These are phyloP conservation scores for Vitis labrusca DNA, from an alignment of 164 flowering plant genomes.

Conservation along the genomic window DNA sequence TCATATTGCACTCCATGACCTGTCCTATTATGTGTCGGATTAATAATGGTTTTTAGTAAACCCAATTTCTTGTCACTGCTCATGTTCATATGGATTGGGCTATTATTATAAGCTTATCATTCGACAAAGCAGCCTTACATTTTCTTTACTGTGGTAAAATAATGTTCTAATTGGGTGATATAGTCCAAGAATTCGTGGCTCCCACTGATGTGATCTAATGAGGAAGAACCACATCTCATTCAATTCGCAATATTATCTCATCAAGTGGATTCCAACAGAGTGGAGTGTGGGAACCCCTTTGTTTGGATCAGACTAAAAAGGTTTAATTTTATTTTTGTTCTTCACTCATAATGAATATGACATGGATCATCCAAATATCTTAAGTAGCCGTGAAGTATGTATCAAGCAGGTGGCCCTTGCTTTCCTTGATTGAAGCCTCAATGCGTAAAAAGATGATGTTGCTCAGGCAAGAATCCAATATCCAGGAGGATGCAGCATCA, in stretches of 20 bases:
- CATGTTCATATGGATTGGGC: constrained; percentile 3
- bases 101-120: constrained; percentile 3
- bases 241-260: background rate
- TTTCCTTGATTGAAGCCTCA: no score
- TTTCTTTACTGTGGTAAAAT: background rate
- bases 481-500: no score
- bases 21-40: constrained; percentile 10
- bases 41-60: background rate
- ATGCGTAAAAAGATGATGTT: no score
- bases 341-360: no score
- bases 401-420: background rate
- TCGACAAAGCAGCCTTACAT: constrained; percentile 1
- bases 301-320: background rate
- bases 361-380: no score
- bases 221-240: constrained; percentile 3
- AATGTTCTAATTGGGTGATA: background rate
- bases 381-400: background rate
- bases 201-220: constrained; percentile 8
- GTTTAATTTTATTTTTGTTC: background rate
- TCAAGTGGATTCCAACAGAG: constrained; percentile 10
- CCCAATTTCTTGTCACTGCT: background rate
- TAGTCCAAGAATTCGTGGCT: background rate
- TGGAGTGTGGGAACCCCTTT: constrained; percentile 18
- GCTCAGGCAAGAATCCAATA: no score
- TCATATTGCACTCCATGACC: background rate